Base-by-base conservation (phyloP, 2,329 filamentous ascomycete genomes). In the Neofusicoccum cordaticola region DNA sequence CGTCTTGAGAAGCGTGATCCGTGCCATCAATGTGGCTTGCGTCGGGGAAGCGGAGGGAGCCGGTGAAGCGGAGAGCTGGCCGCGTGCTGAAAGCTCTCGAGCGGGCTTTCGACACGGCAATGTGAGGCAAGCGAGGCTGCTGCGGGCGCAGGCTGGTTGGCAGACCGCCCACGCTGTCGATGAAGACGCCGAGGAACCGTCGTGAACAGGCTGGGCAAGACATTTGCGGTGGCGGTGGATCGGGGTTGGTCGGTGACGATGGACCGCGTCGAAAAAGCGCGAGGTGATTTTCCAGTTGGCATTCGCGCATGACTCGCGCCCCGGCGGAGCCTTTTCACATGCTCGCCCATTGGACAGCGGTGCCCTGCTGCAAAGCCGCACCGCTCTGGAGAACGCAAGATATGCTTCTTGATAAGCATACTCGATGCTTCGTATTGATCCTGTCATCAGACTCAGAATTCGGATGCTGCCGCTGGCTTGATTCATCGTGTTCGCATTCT, bases 261-360 rank as follows among this genome's bases (percentile, higher is more conserved):
- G 31, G 7, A 34, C 47, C 13, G 42, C 19, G 53, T 15, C 8
- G 17, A 13, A 60, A 45, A 31, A 60, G 42, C 44, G 41, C 42
- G 17, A 34, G 35, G 34, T 47, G 34, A 31, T 62, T 62, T 61
- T 62, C 58, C 31, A 17, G 34, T 34, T 17, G 19, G 37, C 22
- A 34, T 50, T 52, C 22, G 15, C n/a, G 56, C 56, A 60, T 60
- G 56, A 60, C 56, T 60, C 56, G 42, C 31, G 53, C 6, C 35
- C 19, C 35, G 8, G 50, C 31, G 34, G 5, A 41, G 51, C 35
- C 27, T 22, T 41, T 41, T 22, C 35, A 13, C 15, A n/a, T 42
- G 27, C 39, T 64, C n/a, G 15, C 48, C 27, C 27, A 31, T 31
- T 31, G 27, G 27, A 7, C 27, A 5, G 27, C 27, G 27, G 6